Conservation (phyloP, 257 asterid genomes). For the Datura wrightii region DNA sequence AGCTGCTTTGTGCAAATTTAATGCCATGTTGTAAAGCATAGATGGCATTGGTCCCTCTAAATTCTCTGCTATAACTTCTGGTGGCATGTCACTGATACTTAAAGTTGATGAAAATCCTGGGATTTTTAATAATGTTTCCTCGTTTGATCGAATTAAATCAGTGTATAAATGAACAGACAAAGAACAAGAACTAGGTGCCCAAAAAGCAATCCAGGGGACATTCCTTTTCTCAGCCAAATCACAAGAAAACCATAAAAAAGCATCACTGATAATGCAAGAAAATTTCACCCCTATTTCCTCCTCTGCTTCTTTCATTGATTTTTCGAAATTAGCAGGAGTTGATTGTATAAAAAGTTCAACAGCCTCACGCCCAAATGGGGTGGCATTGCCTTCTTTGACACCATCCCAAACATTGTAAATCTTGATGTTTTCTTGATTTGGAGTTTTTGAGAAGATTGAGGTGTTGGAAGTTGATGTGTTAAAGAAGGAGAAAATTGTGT, state of each 20-base stretch:
- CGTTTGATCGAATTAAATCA: conserved; percentile 42
- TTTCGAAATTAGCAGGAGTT: conserved; percentile 59
- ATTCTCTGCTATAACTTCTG: conserved; percentile 48
- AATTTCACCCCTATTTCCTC: conserved; percentile 50
- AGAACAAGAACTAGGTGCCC: conserved; percentile 68
- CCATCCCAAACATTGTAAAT: conserved; percentile 63
- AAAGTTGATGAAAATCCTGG: conserved; percentile 59
- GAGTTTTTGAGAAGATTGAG: conserved; percentile 25
- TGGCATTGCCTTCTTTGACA: conserved; percentile 40
- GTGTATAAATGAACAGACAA: conserved; percentile 64
- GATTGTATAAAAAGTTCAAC: conserved; percentile 54
- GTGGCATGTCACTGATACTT: conserved; percentile 57
- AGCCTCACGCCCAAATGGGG: conserved; percentile 53
- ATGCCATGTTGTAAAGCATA: conserved; percentile 61
- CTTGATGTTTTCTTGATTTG: conserved; percentile 39
- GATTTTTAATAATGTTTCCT: conserved; percentile 42
- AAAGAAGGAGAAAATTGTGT: conserved; percentile 57
- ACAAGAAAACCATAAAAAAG: conserved; percentile 64
- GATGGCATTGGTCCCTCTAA: conserved; percentile 53
- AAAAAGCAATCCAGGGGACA: conserved; percentile 72
- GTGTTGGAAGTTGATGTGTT: conserved; percentile 49
- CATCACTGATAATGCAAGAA: conserved; percentile 63
- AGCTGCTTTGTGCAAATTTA: conserved; percentile 54
- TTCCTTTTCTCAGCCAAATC: conserved; percentile 59
- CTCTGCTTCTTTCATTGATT: conserved; percentile 52